Percentiles rank a stretch among this genome's conserved stretches.
Conservation (phyloP, 495 filamentous ascomycete species). For the Aspergillus taichungensis region DNA sequence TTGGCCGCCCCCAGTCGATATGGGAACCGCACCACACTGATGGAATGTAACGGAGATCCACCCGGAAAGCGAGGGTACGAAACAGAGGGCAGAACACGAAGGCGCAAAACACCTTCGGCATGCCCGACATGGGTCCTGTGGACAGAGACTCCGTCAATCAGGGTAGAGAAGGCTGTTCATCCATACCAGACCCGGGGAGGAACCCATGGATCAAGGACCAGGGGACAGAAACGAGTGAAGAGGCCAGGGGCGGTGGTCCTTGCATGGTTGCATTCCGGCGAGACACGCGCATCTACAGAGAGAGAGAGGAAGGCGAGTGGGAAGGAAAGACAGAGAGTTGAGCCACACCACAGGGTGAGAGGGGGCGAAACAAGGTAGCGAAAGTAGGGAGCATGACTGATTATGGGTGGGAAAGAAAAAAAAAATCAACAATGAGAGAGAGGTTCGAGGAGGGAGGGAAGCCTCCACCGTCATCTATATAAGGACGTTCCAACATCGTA, state of each 20-base stretch:
- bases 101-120: background rate
- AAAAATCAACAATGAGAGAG: too few species aligned
- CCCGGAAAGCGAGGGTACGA: too few species aligned
- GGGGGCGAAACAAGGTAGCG: constrained; percentile 3
- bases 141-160: background rate
- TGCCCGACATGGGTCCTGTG: background rate
- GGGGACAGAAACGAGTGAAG: constrained; percentile 1
- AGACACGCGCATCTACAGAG: background rate
- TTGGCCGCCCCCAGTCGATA: too few species aligned
- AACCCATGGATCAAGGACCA: background rate
- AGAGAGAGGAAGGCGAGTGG: background rate
- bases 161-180: constrained; percentile 7
- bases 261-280: constrained; percentile 21
- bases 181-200: constrained; percentile 21
- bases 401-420: too few species aligned
- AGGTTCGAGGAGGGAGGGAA: background rate
- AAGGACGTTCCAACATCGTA: constrained; percentile 11
- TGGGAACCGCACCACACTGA: too few species aligned
- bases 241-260: constrained; percentile 9
- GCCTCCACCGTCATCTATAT: constrained; percentile 30
- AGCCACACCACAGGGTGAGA: constrained; percentile 3
- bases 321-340: constrained; percentile 5
- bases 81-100: too few species aligned
- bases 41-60: too few species aligned
- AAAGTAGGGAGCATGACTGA: too few species aligned